These are phyloP conservation scores for Paraphaeosphaeria minitans DNA, from an alignment of 2,329 filamentous ascomycete species.

Conservation along the genomic window DNA sequence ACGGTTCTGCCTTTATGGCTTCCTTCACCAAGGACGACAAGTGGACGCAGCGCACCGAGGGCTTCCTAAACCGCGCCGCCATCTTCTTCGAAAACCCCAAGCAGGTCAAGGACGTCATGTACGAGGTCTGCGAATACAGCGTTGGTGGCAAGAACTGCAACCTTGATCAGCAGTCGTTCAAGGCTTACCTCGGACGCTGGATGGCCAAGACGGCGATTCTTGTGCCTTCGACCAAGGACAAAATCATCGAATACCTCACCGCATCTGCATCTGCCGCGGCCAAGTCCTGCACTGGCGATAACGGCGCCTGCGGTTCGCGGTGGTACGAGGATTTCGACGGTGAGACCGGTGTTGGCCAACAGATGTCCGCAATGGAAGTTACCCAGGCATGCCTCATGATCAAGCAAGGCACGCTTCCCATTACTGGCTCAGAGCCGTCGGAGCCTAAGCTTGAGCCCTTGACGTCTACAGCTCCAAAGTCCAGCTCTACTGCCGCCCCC, in stretches of 20 bases:
- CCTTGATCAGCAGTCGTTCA: conserved; percentile 75
- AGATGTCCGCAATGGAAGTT: conserved; percentile 53
- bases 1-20: conserved; percentile 63
- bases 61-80: conserved; percentile 59
- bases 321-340: conserved; percentile 54
- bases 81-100: conserved; percentile 61
- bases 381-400: conserved; percentile 50
- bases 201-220: conserved; percentile 52
- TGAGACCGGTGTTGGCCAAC: conserved; percentile 50
- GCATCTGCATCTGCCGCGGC: conserved; percentile 52
- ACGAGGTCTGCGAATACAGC: conserved; percentile 69
- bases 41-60: conserved; percentile 66
- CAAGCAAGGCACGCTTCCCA: conserved; percentile 37
- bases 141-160: conserved; percentile 58
- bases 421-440: conserved; percentile 27
- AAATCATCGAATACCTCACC: conserved; percentile 46
- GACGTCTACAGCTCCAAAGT: conserved; percentile 18
- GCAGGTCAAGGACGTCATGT: conserved; percentile 61
- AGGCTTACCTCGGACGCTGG: conserved; percentile 75
- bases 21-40: conserved; percentile 53
- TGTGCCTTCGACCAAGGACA: conserved; percentile 49
- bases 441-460: conserved; percentile 20
- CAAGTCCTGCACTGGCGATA: conserved; percentile 50
- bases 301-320: conserved; percentile 51
- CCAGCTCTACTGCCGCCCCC: conserved; percentile 19